Evolutionary conservation across 1,139 yeast species (phyloP), one percentile per base, ranked within the genome.

Genomic region (Geotrichum australiense): DNA sequence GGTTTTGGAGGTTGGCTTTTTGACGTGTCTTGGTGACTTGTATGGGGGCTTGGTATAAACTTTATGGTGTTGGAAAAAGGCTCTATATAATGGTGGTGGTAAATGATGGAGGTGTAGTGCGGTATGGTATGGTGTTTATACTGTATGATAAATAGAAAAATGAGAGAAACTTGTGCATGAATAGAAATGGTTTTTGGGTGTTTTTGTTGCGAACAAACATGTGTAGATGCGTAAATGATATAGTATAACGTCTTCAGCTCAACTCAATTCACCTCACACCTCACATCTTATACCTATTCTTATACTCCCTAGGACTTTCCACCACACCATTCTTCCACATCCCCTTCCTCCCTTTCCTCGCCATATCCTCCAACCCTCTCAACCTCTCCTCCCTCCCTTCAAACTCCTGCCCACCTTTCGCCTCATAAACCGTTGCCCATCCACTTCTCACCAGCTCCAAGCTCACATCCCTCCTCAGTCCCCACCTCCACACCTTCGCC

Each of bases 391-490:
- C 91, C 42, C 71, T 71, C 1, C 82, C 86, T 50, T 91, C 95
- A 62, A 86, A 91, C 58, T 89, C 94, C 0, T 93, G 94, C 0
- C 87, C 83, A 1, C 65, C 55, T 46, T 78, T 81, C 1, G 87
- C 82, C 55, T 89, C 97, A 55, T 91, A 91, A 0, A 89, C 89
- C 1, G 87, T 75, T 0, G 87, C 96, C 61, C 89, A 66, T 0
- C 98, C 99, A 24, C 71, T 65, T 38, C 75, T 72, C 22, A 91
- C 62, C 96, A 91, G 86, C 59, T 89, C 94, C 4, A 80, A 78
- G 54, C 96, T 80, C 10, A 91, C 80, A 56, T 91, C 95, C 50
- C 72, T 74, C 50, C 70, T 71, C 0, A 95, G 93, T 3, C 74
- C 73, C 73, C 81, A 74, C 60, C 79, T 80, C 76, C 84, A 74